Conservation (phyloP, 192 early-diverging fungal genomes). For the Podila epicladia region DNA sequence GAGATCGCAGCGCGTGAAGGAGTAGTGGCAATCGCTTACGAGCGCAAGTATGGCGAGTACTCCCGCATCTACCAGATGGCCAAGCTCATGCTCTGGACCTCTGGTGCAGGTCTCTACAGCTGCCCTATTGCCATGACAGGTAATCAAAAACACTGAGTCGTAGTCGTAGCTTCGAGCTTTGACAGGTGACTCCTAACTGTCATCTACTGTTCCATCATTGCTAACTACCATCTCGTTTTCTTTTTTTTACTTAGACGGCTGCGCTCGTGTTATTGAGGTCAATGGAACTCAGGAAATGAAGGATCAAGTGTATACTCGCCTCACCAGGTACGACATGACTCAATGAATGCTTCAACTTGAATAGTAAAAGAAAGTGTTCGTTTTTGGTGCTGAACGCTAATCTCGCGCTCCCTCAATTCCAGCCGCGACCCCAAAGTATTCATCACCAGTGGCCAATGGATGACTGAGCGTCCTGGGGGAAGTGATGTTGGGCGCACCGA, state of each 20-base stretch:
- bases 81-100: slow-evolving; percentile 68
- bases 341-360: too few species aligned
- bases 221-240: too few species aligned
- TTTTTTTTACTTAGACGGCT: slow-evolving; percentile 57
- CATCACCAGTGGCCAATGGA: slow-evolving; percentile 80
- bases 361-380: neutral
- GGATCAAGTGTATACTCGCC: slow-evolving; percentile 40
- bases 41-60: slow-evolving; percentile 58
- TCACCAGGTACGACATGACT: slow-evolving; percentile 54
- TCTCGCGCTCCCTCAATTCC: neutral
- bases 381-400: too few species aligned
- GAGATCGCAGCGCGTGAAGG: slow-evolving; percentile 70
- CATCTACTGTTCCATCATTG: neutral
- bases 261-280: slow-evolving; percentile 68
- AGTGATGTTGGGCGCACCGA: slow-evolving; percentile 72
- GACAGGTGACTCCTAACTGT: neutral
- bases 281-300: slow-evolving; percentile 66
- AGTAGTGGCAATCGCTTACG: slow-evolving; percentile 72
- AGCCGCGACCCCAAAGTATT: slow-evolving; percentile 69
- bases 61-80: slow-evolving; percentile 72
- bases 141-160: neutral
- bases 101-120: slow-evolving; percentile 61
- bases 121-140: slow-evolving; percentile 81
- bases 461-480: slow-evolving; percentile 80
- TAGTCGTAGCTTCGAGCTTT: neutral